Percentiles rank a stretch among this genome's conserved stretches.
Evolutionary conservation across 1,284 basidiomycete genomes (phyloP).

Genomic region (Ganoderma lingzhi): DNA sequence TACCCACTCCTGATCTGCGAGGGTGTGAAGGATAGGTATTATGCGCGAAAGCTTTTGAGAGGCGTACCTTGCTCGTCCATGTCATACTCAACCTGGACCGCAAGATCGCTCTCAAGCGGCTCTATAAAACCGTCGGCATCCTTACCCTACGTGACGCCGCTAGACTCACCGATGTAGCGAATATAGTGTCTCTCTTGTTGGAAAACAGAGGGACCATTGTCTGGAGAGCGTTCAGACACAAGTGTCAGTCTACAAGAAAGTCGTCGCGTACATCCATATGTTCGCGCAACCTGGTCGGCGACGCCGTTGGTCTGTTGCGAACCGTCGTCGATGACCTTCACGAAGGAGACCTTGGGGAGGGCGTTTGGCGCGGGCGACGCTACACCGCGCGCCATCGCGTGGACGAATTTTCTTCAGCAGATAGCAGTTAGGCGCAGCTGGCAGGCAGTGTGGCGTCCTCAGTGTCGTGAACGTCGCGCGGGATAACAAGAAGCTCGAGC

Average conservation of each 20-base stretch:
- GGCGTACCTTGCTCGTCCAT: conserved; percentile 97
- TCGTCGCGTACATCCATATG: conserved; percentile 43
- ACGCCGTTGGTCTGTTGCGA: conserved; percentile 53
- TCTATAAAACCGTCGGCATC: conserved; percentile 55
- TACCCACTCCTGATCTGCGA: conserved; percentile 93
- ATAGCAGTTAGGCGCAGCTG: not conserved
- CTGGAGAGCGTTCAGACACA: conserved; percentile 47
- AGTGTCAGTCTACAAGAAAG: not conserved
- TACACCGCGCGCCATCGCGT: conserved; percentile 46
- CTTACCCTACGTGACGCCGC: not conserved
- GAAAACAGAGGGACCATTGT: conserved; percentile 84
- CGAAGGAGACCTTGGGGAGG: conserved; percentile 69
- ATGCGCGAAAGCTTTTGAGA: not conserved
- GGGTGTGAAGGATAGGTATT: not conserved
- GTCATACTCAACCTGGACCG: conserved; percentile 97
- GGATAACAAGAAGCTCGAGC: not conserved
- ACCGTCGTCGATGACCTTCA: conserved; percentile 64
- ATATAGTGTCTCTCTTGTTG: conserved; percentile 87
- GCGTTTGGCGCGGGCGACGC: conserved; percentile 46
- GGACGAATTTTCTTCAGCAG: conserved; percentile 11
- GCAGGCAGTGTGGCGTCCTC: not conserved
- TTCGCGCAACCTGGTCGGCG: conserved; percentile 40
- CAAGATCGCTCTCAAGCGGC: conserved; percentile 92
- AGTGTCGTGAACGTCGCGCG: not conserved
- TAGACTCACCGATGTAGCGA: conserved; percentile 80